These are phyloP conservation scores for Schizothecium vesticola DNA, from an alignment of 495 filamentous ascomycete genomes.

Conservation along the genomic window DNA sequence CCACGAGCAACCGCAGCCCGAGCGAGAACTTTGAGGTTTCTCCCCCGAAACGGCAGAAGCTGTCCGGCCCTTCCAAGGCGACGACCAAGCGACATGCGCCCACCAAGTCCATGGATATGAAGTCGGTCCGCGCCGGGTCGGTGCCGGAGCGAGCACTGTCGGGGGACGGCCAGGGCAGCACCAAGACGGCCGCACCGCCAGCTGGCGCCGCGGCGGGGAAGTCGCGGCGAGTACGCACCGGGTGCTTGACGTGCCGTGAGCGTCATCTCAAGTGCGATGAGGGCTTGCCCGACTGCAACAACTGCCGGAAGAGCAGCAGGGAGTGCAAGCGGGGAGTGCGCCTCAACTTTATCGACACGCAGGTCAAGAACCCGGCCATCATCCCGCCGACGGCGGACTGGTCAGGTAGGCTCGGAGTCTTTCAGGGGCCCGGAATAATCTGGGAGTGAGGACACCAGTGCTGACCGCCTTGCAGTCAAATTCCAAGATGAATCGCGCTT, in stretches of 20 bases:
- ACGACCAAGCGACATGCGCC: not conserved
- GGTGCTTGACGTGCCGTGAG: constrained; percentile 73
- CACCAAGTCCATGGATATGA: not conserved
- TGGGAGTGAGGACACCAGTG: not conserved
- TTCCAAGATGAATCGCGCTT: constrained; percentile 88
- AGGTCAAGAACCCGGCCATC: constrained; percentile 63
- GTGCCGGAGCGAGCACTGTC: constrained; percentile 3
- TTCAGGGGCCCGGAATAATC: not conserved
- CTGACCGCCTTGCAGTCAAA: constrained; percentile 37
- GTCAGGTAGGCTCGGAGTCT: constrained; percentile 45
- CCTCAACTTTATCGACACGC: constrained; percentile 89
- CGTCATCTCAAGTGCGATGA: constrained; percentile 72
- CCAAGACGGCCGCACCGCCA: constrained; percentile 14
- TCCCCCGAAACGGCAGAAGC: constrained; percentile 25
- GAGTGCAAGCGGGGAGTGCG: constrained; percentile 81
- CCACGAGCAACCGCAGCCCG: constrained; percentile 24
- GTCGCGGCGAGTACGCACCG: constrained; percentile 66
- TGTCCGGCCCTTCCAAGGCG: not conserved
- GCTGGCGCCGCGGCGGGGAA: constrained; percentile 42
- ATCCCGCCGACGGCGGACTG: constrained; percentile 59
- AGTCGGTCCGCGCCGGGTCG: not conserved
- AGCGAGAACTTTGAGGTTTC: constrained; percentile 21
- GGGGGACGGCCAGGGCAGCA: constrained; percentile 10
- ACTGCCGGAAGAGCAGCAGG: constrained; percentile 83
- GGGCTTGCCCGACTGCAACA: constrained; percentile 67